Conservation (phyloP, 805 yeast species). For the Yarrowia sp. region DNA sequence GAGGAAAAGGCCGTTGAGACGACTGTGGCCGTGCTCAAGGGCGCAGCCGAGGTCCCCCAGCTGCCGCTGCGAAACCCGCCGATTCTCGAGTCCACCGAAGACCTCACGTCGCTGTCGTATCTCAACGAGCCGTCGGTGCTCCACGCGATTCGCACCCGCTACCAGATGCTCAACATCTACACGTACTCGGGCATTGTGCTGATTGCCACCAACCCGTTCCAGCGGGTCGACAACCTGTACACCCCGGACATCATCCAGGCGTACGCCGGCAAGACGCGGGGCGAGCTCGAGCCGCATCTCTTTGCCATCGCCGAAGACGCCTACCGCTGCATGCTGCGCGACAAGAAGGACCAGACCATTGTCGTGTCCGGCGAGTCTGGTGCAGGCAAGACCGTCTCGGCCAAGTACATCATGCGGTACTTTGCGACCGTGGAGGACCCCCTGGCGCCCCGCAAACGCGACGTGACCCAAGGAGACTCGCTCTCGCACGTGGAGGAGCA, state of each 20-base stretch:
- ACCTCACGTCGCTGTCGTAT: conserved; percentile 86
- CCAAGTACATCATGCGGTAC: conserved; percentile 95
- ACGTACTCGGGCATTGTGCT: conserved; percentile 96
- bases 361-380: conserved; percentile 98
- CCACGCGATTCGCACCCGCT: conserved; percentile 87
- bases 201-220: conserved; percentile 95
- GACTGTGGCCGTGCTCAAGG: conserved; percentile 40
- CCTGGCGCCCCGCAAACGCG: conserved; percentile 37
- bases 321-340: conserved; percentile 87
- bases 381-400: conserved; percentile 97
- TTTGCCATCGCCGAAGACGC: conserved; percentile 99
- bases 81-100: conserved; percentile 88
- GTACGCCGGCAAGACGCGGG: conserved; percentile 87
- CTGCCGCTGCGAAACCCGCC: conserved; percentile 82
- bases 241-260: conserved; percentile 92
- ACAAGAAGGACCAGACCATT: conserved; percentile 84
- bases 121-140: conserved; percentile 95
- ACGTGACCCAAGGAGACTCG: conserved; percentile 44
- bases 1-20: conserved; percentile 34
- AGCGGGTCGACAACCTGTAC: conserved; percentile 83
- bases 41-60: conserved; percentile 55
- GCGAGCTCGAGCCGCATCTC: conserved; percentile 94
- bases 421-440: conserved; percentile 85
- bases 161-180: conserved; percentile 84
- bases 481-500: conserved; percentile 91